A percentile compares a stretch with the other conserved stretches of the same genome.
These are phyloP conservation scores for Phytophthora nicotianae DNA, from an alignment of 352 stramenopile genomes.

Conservation along the genomic window DNA sequence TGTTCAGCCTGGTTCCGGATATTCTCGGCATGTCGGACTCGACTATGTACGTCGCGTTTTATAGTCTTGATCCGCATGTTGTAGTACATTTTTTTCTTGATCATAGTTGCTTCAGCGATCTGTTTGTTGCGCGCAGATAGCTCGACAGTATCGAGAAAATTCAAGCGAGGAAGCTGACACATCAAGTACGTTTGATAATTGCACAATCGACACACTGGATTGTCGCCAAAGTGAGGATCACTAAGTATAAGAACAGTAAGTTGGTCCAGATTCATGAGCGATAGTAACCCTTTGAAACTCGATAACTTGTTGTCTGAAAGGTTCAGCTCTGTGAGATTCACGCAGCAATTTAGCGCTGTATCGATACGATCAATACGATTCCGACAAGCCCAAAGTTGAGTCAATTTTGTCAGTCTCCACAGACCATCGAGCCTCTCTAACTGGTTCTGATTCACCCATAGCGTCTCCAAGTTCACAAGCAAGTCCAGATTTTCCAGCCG, in stretches of 20 bases:
- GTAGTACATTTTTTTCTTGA: conserved; percentile 96
- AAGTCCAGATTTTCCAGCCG: conserved; percentile 57
- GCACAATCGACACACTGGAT: conserved; percentile 90
- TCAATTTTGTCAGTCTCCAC: conserved; percentile 53
- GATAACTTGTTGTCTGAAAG: conserved; percentile 82
- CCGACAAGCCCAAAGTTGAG: conserved; percentile 72
- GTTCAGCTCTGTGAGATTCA: conserved; percentile 80
- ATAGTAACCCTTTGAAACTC: conserved; percentile 88
- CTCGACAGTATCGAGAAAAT: conserved; percentile 76
- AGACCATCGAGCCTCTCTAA: conserved; percentile 65
- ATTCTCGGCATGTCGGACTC: conserved; percentile 52
- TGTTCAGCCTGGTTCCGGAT: conserved; percentile 55
- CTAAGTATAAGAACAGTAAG: conserved; percentile 74
- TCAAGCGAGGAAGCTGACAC: conserved; percentile 79
- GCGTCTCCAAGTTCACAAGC: conserved; percentile 63
- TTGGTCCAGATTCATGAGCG: conserved; percentile 68
- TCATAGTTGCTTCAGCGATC: conserved; percentile 90
- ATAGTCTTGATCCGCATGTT: conserved; percentile 94
- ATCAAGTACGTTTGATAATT: conserved; percentile 94
- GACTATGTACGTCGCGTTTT: conserved; percentile 75
- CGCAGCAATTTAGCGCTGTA: conserved; percentile 56
- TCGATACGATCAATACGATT: conserved; percentile 81
- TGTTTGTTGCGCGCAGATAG: conserved; percentile 83
- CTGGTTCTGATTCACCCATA: conserved; percentile 88
- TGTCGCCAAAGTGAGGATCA: conserved; percentile 91